These are phyloP conservation scores for Amaranthus palmeri DNA, from an alignment of 148 eudicot genomes.

Conservation along the genomic window DNA sequence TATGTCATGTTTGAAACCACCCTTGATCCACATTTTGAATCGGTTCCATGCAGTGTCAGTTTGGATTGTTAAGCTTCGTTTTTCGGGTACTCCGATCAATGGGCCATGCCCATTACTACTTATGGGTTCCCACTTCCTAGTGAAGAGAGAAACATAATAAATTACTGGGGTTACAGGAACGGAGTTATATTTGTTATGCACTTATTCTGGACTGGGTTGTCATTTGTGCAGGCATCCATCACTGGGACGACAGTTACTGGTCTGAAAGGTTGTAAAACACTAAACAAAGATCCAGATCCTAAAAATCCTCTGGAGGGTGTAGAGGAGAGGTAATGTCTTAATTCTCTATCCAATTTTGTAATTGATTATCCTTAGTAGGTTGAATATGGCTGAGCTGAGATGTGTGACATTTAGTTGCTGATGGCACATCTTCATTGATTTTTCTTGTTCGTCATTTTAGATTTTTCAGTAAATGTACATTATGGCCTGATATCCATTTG, in stretches of 20 bases:
- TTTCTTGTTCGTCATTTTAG: neutral
- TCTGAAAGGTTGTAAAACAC: constrained; percentile 84
- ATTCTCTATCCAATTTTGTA: neutral
- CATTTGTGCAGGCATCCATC: constrained; percentile 60
- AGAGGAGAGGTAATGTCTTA: constrained; percentile 68
- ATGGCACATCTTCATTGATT: neutral
- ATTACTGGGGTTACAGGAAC: neutral
- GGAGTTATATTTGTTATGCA: neutral
- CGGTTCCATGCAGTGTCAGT: no score
- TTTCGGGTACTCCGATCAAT: no score
- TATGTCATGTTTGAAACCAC: no score
- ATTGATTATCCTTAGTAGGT: no score
- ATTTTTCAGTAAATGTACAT: neutral
- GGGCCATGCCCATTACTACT: neutral
- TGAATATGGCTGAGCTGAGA: neutral
- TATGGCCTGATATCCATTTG: neutral
- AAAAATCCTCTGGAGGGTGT: constrained; percentile 70
- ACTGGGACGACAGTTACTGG: constrained; percentile 71
- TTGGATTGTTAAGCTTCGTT: no score
- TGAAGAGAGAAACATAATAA: neutral
- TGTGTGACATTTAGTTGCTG: neutral
- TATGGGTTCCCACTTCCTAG: neutral
- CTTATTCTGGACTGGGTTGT: constrained; percentile 7
- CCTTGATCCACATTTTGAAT: no score
- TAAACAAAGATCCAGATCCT: constrained; percentile 91